Evolutionary conservation across 1,284 basidiomycete genomes (phyloP).

Genomic region (Mycosarcoma mackinlayi): DNA sequence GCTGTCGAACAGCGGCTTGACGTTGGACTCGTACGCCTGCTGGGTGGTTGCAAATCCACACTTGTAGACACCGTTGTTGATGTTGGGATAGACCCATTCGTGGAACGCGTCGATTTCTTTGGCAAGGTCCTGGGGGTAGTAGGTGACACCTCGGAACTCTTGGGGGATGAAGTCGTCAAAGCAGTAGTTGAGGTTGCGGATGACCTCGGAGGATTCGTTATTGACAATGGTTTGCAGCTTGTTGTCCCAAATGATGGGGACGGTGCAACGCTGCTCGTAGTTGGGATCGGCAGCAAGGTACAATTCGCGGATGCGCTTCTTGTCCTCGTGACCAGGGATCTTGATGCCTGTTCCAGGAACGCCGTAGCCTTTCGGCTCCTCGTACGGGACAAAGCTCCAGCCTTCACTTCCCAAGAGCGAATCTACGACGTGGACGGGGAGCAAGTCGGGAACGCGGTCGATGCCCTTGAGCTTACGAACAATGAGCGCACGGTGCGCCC

Average conservation of each 20-base stretch:
- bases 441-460: conserved; percentile 81
- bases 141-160: conserved; percentile 51
- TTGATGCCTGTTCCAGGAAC: conserved; percentile 56
- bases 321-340: conserved; percentile 65
- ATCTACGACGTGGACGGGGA: conserved; percentile 73
- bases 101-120: conserved; percentile 87
- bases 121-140: conserved; percentile 77
- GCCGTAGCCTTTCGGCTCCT: conserved; percentile 43
- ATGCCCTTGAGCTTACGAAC: conserved; percentile 90
- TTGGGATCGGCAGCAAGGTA: conserved; percentile 80
- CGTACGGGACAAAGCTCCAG: conserved; percentile 81
- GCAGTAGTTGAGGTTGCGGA: conserved; percentile 83
- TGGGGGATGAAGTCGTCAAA: conserved; percentile 65
- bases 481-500: conserved; percentile 93
- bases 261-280: conserved; percentile 65
- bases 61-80: conserved; percentile 78
- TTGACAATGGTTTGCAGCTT: conserved; percentile 89
- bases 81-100: conserved; percentile 76
- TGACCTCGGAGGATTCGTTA: conserved; percentile 74
- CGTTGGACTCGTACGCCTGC: conserved; percentile 82
- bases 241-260: conserved; percentile 93
- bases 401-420: conserved; percentile 84
- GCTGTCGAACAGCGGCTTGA: conserved; percentile 75
- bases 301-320: conserved; percentile 82
- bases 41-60: conserved; percentile 87